Conservation (phyloP, 371 early-diverging fungal genomes). For the Sporodiniella umbellata region DNA sequence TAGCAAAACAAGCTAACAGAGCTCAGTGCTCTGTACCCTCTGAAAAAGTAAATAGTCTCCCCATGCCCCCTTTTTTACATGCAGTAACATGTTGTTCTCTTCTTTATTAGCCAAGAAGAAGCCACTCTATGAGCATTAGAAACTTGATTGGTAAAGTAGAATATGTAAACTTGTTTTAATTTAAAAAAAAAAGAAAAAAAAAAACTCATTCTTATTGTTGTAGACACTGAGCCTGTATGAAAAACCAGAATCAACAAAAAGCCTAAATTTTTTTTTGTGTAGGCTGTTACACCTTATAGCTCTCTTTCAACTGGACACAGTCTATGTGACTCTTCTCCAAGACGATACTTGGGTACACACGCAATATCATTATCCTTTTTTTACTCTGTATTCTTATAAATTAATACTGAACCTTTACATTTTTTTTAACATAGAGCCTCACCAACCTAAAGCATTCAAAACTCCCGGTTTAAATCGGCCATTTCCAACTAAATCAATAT, state of each 20-base stretch:
- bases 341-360: constrained; percentile 9
- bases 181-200: too few relatives aligned
- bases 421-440: background rate
- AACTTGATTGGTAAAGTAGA: constrained; percentile 13
- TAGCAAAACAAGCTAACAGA: constrained; percentile 13
- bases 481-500: background rate
- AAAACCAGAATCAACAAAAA: background rate
- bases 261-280: background rate
- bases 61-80: background rate
- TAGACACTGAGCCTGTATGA: background rate
- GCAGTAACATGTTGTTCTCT: background rate
- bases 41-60: constrained; percentile 1
- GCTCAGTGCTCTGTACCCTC: background rate
- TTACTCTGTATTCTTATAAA: constrained; percentile 6
- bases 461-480: background rate
- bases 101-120: constrained; percentile 7
- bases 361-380: background rate
- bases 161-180: too few relatives aligned
- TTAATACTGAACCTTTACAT: too few relatives aligned
- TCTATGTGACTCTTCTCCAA: constrained; percentile 2
- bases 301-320: constrained; percentile 5
- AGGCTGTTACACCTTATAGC: constrained; percentile 1
- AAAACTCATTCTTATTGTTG: background rate
- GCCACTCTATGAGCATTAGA: constrained; percentile 18
- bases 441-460: constrained; percentile 1